Evolutionary conservation across 805 yeast species (phyloP).

Genomic region (Scheffersomyces lignosus): DNA sequence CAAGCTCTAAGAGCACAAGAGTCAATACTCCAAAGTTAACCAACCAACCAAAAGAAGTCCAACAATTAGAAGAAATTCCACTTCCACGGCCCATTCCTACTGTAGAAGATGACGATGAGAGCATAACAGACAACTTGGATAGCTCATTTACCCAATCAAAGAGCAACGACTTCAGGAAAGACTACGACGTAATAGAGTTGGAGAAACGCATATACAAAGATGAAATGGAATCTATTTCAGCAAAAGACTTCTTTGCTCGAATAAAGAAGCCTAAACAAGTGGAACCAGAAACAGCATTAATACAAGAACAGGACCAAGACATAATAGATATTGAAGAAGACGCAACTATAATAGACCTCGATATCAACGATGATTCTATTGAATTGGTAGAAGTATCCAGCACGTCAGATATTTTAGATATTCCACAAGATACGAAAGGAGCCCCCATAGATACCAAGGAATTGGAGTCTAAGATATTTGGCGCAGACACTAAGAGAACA

Average conservation of each 20-base stretch:
- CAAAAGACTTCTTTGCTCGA: constrained; percentile 18
- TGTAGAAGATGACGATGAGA: constrained; percentile 4
- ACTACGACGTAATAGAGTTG: constrained; percentile 19
- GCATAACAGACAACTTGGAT: constrained; percentile 8
- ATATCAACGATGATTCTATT: not conserved
- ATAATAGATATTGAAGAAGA: constrained; percentile 1
- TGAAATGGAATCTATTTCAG: constrained; percentile 16
- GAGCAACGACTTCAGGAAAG: constrained; percentile 13
- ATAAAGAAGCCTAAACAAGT: constrained; percentile 4
- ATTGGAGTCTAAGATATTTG: constrained; percentile 22
- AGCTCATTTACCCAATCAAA: constrained; percentile 11
- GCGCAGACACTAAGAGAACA: constrained; percentile 17
- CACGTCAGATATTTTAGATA: too few species aligned
- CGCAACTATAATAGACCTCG: not conserved
- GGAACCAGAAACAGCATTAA: not conserved
- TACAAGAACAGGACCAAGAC: not conserved
- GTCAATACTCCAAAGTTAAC: too few species aligned
- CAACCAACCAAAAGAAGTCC: constrained; percentile 7
- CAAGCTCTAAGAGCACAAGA: not conserved
- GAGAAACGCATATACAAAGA: constrained; percentile 20
- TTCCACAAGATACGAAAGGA: not conserved
- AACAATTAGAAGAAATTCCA: constrained; percentile 2
- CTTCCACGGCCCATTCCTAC: constrained; percentile 1
- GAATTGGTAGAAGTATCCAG: constrained; percentile 1
- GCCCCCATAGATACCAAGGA: constrained; percentile 1